These are phyloP conservation scores for Sarocladiaceae sp. DNA, from an alignment of 2,329 filamentous ascomycete species.

Conservation along the genomic window DNA sequence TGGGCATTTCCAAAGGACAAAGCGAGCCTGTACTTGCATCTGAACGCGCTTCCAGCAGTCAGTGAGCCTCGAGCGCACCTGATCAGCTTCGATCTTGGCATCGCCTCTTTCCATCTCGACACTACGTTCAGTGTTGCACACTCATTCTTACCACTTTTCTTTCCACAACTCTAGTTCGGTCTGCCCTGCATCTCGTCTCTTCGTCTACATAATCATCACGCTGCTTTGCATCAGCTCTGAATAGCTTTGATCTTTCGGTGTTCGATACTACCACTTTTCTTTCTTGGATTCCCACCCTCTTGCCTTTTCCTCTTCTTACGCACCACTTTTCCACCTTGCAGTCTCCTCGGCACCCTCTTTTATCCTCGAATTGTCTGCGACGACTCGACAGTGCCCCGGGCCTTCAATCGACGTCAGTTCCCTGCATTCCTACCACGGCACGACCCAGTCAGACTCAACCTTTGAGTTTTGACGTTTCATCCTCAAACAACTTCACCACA, in stretches of 20 bases:
- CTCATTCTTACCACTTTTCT: conserved; percentile 10
- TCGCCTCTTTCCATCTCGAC: conserved; percentile 5
- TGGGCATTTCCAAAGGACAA: neutral
- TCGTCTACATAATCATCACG: conserved; percentile 6
- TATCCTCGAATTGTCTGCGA: conserved; percentile 8
- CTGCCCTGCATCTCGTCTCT: conserved; percentile 3
- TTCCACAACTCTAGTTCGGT: neutral
- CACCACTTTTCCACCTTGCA: conserved; percentile 5
- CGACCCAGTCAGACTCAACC: conserved; percentile 5
- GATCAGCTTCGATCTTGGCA: conserved; percentile 2
- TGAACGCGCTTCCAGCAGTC: neutral
- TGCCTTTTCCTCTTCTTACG: conserved; percentile 10
- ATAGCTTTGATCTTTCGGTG: conserved; percentile 2
- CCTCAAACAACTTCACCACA: neutral
- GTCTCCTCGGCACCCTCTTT: neutral
- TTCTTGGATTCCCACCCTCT: conserved; percentile 9
- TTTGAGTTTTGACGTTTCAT: neutral
- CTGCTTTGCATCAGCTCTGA: conserved; percentile 4
- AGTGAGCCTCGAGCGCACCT: neutral
- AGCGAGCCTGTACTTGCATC: neutral
- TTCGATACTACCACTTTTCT: conserved; percentile 5
- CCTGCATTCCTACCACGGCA: conserved; percentile 10
- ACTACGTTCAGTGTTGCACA: conserved; percentile 4
- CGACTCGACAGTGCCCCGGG: conserved; percentile 7
- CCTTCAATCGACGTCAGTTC: conserved; percentile 8